Evolutionary conservation across 345 rosid genomes (phyloP).

Genomic region (Murraya koenigii): DNA sequence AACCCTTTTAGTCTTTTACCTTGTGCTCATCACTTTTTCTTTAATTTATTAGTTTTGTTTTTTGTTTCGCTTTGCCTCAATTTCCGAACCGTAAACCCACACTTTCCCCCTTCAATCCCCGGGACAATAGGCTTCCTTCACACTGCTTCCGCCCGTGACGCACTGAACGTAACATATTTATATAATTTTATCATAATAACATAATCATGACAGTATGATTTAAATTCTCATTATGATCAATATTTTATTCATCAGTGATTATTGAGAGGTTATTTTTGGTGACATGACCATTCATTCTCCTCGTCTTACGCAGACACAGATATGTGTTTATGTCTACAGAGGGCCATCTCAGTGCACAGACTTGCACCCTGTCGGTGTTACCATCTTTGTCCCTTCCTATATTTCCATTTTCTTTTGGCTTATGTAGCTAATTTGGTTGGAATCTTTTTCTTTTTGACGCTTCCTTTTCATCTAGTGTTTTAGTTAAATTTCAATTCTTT

Average conservation of each 20-base stretch:
- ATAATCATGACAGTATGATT: conserved; percentile 26
- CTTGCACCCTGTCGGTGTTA: conserved; percentile 14
- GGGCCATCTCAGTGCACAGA: conserved; percentile 26
- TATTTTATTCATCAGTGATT: neutral
- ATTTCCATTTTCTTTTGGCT: conserved; percentile 19
- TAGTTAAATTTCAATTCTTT: neutral
- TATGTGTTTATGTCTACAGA: conserved; percentile 30
- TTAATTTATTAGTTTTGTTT: no score
- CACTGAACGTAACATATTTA: neutral
- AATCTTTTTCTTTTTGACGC: conserved; percentile 10
- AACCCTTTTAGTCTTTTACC: no score
- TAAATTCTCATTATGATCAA: neutral
- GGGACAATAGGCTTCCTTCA: conserved; percentile 29
- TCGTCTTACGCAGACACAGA: conserved; percentile 26
- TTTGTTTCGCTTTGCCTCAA: conserved; percentile 23
- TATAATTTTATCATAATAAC: conserved; percentile 29
- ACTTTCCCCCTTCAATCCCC: conserved; percentile 16
- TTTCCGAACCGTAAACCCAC: conserved; percentile 45
- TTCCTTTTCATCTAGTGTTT: conserved; percentile 22
- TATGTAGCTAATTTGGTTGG: conserved; percentile 25
- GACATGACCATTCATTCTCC: conserved; percentile 53
- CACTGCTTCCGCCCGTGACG: conserved; percentile 19
- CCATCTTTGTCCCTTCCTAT: conserved; percentile 28
- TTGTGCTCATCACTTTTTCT: conserved; percentile 21
- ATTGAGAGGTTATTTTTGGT: conserved; percentile 24